phyloP scores from a whole-genome alignment of 495 filamentous ascomycete species.

The Aspergillus bridgeri region DNA sequence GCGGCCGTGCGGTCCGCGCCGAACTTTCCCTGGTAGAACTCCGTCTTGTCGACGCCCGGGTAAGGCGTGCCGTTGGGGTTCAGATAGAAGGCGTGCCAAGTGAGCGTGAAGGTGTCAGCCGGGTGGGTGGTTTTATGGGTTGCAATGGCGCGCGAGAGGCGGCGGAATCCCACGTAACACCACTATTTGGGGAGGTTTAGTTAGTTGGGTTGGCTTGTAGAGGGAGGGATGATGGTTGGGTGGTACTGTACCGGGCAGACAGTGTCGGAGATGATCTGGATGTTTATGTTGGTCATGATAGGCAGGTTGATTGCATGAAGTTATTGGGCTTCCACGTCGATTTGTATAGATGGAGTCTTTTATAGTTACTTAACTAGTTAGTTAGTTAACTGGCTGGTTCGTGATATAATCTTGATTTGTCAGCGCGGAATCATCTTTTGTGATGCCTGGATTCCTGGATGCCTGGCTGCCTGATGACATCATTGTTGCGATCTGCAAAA shows the following conservation, averaged over 20 bases:
- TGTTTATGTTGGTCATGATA: conserved; percentile 71
- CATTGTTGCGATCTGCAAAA: conserved; percentile 3
- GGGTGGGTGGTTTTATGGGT: conserved; percentile 59
- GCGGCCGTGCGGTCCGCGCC: conserved; percentile 53
- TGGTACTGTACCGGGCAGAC: conserved; percentile 64
- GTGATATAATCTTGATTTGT: neutral
- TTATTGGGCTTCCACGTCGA: no score
- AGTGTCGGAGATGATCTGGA: conserved; percentile 70
- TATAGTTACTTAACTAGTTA: no score
- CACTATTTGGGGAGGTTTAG: conserved; percentile 33
- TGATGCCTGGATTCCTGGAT: no score
- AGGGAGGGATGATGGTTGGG: conserved; percentile 3
- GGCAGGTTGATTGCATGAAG: neutral
- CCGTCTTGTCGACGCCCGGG: conserved; percentile 53
- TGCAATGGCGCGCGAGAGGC: conserved; percentile 65
- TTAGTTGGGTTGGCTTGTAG: conserved; percentile 10
- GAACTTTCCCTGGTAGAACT: conserved; percentile 54
- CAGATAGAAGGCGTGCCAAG: conserved; percentile 79
- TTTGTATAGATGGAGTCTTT: no score
- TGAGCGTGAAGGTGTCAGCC: conserved; percentile 64
- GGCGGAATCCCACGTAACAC: conserved; percentile 83
- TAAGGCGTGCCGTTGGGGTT: conserved; percentile 59
- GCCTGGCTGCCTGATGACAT: conserved; percentile 12
- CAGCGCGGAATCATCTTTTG: neutral
- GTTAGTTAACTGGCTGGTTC: no score